Percentiles rank a stretch among this genome's conserved stretches.
Conservation (phyloP, 306 rosid species). For the Vicia villosa region DNA sequence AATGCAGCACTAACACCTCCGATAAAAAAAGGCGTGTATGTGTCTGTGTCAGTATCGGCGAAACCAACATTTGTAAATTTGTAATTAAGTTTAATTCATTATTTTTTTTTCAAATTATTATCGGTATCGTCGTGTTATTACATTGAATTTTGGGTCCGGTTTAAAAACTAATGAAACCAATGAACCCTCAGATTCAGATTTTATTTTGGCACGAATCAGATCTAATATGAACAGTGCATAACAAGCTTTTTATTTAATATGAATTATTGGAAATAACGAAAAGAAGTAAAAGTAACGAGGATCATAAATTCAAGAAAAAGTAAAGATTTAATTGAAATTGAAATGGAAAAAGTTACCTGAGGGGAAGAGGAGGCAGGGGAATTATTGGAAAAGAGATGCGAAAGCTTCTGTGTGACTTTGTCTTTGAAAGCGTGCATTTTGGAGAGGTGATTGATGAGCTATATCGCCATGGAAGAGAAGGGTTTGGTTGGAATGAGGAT, state of each 20-base stretch:
- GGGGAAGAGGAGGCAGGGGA: constrained; percentile 42
- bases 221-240: constrained; percentile 47
- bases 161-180: constrained; percentile 15
- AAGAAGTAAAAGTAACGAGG: neutral
- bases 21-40: no score
- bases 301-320: neutral
- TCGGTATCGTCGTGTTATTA: no score
- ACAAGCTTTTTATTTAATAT: constrained; percentile 26
- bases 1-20: no score
- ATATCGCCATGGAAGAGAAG: constrained; percentile 24
- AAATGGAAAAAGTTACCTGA: constrained; percentile 43
- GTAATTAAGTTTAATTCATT: no score
- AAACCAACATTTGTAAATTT: no score
- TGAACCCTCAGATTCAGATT: constrained; percentile 31
- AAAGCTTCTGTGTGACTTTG: constrained; percentile 63
- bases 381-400: constrained; percentile 61
- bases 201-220: constrained; percentile 40
- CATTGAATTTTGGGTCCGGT: no score
- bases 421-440: constrained; percentile 69
- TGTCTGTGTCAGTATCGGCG: no score
- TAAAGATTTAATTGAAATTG: neutral
- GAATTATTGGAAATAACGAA: neutral
- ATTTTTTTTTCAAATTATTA: no score
- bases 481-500: constrained; percentile 14
- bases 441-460: constrained; percentile 15